Evolutionary conservation across 352 stramenopile species (phyloP), one percentile per base, ranked within the genome.

Genomic region (Globisporangium camurandrum): DNA sequence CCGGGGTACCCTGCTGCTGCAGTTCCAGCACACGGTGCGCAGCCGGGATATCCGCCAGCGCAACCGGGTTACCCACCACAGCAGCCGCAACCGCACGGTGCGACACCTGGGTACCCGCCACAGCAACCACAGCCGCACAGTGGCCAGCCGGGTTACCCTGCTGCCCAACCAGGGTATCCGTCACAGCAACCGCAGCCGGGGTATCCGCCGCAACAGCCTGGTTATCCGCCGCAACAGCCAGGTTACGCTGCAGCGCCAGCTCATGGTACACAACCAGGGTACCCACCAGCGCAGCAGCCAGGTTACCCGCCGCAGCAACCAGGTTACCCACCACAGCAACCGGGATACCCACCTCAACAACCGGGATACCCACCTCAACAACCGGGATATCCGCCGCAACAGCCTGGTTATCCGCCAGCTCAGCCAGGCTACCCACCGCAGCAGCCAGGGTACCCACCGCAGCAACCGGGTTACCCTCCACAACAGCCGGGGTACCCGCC

Each of bases 181-280:
- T 27, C 51, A 4, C 59, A 62, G 24, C 56, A 63, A 34, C 36
- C n/a, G 38, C 38, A 43, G n/a, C 38, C 20, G 7, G 39, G 39
- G 1, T 50, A 50, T 23, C 45, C 45, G 28, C 44, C 44, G 31
- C 44, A 49, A 20, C 45, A 48, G 4, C 53, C 46, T 20, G 62
- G 57, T 17, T 69, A 66, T 17, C 54, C 57, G 6, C 20, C 54
- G 1, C 61, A 65, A 33, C 59, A 67, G 37, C 38, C 34, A 36
- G 57, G 54, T 14, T 70, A 70, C 36, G 57, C 53, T 57, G 16
- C 62, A 70, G 9, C 55, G 37, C 30, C 30, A 51, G n/a, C n/a
- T n/a, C n/a, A n/a, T n/a, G n/a, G n/a, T n/a, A n/a, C n/a, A 16
- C 52, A 54, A n/a, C 28, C 40, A 48, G 62, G 58, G 0, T 69